These are phyloP conservation scores for Musa schizocarpa DNA, from an alignment of 176 grass and related monocot genomes.

Conservation along the genomic window DNA sequence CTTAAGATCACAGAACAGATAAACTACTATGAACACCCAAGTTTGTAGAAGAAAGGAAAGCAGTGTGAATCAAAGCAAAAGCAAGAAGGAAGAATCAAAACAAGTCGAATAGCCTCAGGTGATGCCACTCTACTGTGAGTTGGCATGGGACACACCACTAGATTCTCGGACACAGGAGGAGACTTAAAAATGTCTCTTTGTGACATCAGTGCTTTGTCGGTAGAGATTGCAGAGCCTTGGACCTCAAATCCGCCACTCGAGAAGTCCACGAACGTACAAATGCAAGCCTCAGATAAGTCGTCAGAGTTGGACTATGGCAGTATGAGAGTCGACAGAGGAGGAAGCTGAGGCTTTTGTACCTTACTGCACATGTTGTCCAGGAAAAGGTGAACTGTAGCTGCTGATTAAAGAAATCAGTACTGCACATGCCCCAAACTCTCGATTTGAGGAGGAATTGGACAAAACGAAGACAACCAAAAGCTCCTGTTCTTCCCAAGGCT, in stretches of 20 bases:
- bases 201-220: no score
- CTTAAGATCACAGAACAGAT: no score
- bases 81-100: neutral
- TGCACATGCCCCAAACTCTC: no score
- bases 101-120: neutral
- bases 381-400: neutral
- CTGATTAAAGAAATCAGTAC: neutral
- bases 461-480: no score
- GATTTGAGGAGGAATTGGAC: no score
- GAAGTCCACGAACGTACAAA: neutral
- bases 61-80: no score
- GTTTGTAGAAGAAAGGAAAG: no score
- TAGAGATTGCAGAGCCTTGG: no score
- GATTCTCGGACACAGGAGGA: neutral
- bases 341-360: neutral
- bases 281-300: neutral
- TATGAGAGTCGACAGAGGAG: neutral
- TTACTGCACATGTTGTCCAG: neutral
- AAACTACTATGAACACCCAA: no score
- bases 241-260: no score
- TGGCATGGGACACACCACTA: neutral
- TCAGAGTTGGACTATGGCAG: neutral
- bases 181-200: neutral
- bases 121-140: neutral
- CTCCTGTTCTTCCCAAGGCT: no score